Evolutionary conservation across 2,329 filamentous ascomycete genomes (phyloP).

Genomic region (Pseudohalonectria lignicola): DNA sequence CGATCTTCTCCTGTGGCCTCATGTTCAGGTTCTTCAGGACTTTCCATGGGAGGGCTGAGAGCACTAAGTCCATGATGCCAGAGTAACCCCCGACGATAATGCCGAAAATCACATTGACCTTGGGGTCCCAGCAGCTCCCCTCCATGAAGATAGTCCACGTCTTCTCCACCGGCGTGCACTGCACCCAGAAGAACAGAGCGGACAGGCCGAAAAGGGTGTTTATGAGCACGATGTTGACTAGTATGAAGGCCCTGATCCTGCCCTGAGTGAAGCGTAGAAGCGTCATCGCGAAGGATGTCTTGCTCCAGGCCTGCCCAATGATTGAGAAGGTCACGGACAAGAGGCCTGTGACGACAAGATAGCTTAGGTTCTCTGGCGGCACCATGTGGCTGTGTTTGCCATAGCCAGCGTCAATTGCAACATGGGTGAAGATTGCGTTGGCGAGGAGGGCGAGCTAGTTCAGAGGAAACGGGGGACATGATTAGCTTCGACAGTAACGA

Average conservation of each 20-base stretch:
- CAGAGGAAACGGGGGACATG: too few species aligned
- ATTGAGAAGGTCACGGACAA: slow-evolving; percentile 14
- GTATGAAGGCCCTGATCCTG: slow-evolving; percentile 5
- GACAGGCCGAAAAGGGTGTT: not conserved
- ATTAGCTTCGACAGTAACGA: too few species aligned
- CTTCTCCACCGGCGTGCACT: slow-evolving; percentile 13
- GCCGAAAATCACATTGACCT: slow-evolving; percentile 10
- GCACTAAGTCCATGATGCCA: slow-evolving; percentile 16
- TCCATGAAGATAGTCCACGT: slow-evolving; percentile 10
- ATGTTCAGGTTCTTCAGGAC: slow-evolving; percentile 20
- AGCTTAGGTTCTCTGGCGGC: slow-evolving; percentile 1
- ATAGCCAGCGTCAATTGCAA: slow-evolving; percentile 6
- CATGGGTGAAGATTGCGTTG: not conserved
- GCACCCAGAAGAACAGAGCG: slow-evolving; percentile 13
- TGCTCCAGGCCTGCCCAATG: slow-evolving; percentile 20
- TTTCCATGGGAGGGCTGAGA: slow-evolving; percentile 19
- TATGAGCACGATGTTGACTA: not conserved
- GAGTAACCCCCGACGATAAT: slow-evolving; percentile 17
- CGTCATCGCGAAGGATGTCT: slow-evolving; percentile 25
- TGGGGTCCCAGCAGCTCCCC: slow-evolving; percentile 12
- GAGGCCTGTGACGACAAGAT: slow-evolving; percentile 7
- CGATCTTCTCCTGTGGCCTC: slow-evolving; percentile 19
- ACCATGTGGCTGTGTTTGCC: slow-evolving; percentile 8
- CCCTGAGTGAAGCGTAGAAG: slow-evolving; percentile 20
- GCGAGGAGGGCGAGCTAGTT: not conserved